Evolutionary conservation across 495 filamentous ascomycete genomes (phyloP).

Genomic region (Penicillium riverlandense): DNA sequence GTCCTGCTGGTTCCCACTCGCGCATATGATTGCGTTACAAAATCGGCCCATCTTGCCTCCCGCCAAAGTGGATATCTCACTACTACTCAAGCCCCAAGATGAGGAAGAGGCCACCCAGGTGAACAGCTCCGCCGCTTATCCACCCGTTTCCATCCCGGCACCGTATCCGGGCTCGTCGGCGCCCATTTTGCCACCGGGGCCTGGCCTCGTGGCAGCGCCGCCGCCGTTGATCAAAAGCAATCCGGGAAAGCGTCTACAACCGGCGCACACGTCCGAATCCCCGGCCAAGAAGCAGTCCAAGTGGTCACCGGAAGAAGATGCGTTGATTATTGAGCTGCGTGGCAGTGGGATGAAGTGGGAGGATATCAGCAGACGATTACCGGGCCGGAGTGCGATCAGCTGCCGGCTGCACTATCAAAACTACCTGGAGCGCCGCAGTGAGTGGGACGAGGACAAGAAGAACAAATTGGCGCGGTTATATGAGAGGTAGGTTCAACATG

Average conservation of each 20-base stretch:
- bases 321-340: slow-evolving; percentile 79
- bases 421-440: slow-evolving; percentile 80
- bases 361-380: slow-evolving; percentile 84
- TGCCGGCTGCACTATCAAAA: slow-evolving; percentile 97
- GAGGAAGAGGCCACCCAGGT: slow-evolving; percentile 63
- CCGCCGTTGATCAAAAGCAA: slow-evolving; percentile 28
- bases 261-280: slow-evolving; percentile 51
- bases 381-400: slow-evolving; percentile 85
- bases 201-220: slow-evolving; percentile 19
- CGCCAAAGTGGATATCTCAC: slow-evolving; percentile 86
- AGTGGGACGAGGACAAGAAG: slow-evolving; percentile 97
- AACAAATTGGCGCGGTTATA: slow-evolving; percentile 92
- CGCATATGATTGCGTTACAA: slow-evolving; percentile 49
- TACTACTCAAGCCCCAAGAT: slow-evolving; percentile 70
- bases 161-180: slow-evolving; percentile 29
- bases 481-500: slow-evolving; percentile 63
- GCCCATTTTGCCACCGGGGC: slow-evolving; percentile 24
- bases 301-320: slow-evolving; percentile 89
- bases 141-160: slow-evolving; percentile 43
- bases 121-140: slow-evolving; percentile 42
- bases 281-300: slow-evolving; percentile 94
- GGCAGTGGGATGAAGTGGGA: slow-evolving; percentile 96
- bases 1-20: slow-evolving; percentile 15
- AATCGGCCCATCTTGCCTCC: slow-evolving; percentile 40
- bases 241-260: slow-evolving; percentile 44